Base-by-base conservation (phyloP, 768 basidiomycete genomes). In the Kwoniella dendrophila region DNA sequence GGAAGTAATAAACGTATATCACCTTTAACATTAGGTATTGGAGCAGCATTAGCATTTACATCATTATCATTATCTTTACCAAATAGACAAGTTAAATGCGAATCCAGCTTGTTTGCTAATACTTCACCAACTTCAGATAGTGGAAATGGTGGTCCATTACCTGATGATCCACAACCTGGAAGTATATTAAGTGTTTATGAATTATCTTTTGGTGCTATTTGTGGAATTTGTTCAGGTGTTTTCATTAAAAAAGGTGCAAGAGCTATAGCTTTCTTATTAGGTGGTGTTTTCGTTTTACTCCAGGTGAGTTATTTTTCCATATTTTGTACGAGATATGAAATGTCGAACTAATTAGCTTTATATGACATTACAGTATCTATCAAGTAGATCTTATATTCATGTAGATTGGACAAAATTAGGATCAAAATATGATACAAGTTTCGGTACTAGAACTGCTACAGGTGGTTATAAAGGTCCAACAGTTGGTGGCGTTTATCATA, bases 241-340 rank as follows among this genome's bases (percentile, higher is more conserved):
- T 98, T 98, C 74, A 82, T 95, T 69, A 97, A 96, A 81, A 97
- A 95, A 78, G 94, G 95, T n/a, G 85, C 88, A 7, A 90, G 88
- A 76, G 82, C 85, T 1, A 79, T 88, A 11, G 95, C 93, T 0
- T 93, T 92, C 80, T 75, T 89, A 43, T 80, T 96, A n/a, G 95
- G 95, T 2, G 92, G 92, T 2, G 81, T 90, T 1, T 98, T 96
- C 67, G 88, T 97, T 22, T 79, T 97, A 45, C 84, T 98, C 8
- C 93, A 95, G 85, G 93, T 92, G 59, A 48, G 85, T 73, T 3
- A 56, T 11, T 4, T 38, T 32, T 34, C 14, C 4, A 14, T 27
- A 49, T 49, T 6, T 27, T 32, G 30, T 55, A 50, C n/a, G n/a
- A n/a, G n/a, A n/a, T n/a, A 47, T 24, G 14, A 6, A 4, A 54